Conservation (phyloP, 805 yeast species). For the Debaryomyces hansenii region DNA sequence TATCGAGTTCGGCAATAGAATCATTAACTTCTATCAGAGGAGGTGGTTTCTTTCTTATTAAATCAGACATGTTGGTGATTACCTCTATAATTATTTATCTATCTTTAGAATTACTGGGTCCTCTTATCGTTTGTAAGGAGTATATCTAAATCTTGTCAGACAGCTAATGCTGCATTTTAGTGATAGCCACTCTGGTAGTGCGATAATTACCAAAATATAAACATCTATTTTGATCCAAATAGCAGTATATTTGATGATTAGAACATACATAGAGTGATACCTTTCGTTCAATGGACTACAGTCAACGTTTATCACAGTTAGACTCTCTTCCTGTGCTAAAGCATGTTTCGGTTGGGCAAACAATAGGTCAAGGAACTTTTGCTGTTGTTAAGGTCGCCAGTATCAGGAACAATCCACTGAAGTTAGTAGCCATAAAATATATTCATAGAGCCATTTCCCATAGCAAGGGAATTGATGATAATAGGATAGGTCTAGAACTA, state of each 20-base stretch:
- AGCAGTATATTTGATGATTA: not conserved
- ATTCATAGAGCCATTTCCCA: slow-evolving; percentile 4
- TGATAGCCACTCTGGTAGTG: not conserved
- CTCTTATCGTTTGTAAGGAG: too few relatives aligned
- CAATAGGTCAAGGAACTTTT: slow-evolving; percentile 6
- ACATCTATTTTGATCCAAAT: not conserved
- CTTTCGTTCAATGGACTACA: slow-evolving; percentile 17
- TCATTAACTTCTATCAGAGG: not conserved
- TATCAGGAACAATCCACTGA: not conserved
- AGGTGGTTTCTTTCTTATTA: not conserved
- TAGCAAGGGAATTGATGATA: slow-evolving; percentile 1
- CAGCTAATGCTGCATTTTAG: not conserved
- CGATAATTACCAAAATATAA: slow-evolving; percentile 14
- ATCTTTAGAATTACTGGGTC: too few relatives aligned
- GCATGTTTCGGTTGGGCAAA: slow-evolving; percentile 10
- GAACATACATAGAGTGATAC: slow-evolving; percentile 1
- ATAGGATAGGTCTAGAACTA: slow-evolving; percentile 4
- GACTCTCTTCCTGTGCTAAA: slow-evolving; percentile 2
- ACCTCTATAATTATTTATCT: too few relatives aligned
- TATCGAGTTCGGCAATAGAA: slow-evolving; percentile 6
- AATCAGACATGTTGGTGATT: not conserved
- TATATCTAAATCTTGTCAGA: too few relatives aligned
- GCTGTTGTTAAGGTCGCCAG: slow-evolving; percentile 5
- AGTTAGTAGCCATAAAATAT: slow-evolving; percentile 6
- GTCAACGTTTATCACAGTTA: slow-evolving; percentile 4